Conservation (phyloP, 495 filamentous ascomycete genomes). For the Aspergillus affinis region DNA sequence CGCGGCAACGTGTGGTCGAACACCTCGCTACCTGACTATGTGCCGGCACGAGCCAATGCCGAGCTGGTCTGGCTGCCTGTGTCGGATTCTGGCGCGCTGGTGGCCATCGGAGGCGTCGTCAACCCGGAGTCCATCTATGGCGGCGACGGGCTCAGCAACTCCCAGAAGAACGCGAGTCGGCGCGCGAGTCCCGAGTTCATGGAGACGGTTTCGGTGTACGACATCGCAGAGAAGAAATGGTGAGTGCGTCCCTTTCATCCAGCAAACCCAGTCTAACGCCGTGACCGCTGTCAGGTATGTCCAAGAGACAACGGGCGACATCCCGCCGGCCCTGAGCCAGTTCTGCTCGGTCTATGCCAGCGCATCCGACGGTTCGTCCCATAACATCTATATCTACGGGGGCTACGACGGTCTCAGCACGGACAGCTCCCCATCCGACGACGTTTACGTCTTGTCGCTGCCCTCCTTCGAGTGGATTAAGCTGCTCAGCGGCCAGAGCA, state of each 20-base stretch:
- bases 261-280: neutral
- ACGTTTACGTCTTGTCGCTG: constrained; percentile 72
- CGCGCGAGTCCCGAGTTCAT: constrained; percentile 59
- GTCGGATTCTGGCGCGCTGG: constrained; percentile 58
- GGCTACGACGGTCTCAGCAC: constrained; percentile 56
- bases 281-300: constrained; percentile 40
- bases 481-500: constrained; percentile 45
- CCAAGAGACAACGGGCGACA: constrained; percentile 58
- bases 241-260: constrained; percentile 19
- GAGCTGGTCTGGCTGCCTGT: constrained; percentile 73
- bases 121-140: constrained; percentile 42
- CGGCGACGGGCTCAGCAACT: constrained; percentile 20
- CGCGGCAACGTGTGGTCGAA: constrained; percentile 54
- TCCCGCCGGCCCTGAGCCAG: constrained; percentile 52
- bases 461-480: constrained; percentile 78
- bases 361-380: constrained; percentile 59
- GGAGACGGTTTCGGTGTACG: constrained; percentile 66
- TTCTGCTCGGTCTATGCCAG: constrained; percentile 67
- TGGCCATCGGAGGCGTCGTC: constrained; percentile 67
- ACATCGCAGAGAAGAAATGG: constrained; percentile 56
- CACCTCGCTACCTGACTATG: constrained; percentile 46
- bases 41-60: constrained; percentile 57
- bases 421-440: constrained; percentile 48
- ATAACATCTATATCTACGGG: constrained; percentile 77
- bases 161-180: constrained; percentile 45